These are phyloP conservation scores for Malus sylvestris DNA, from an alignment of 306 rosid genomes.

Conservation along the genomic window DNA sequence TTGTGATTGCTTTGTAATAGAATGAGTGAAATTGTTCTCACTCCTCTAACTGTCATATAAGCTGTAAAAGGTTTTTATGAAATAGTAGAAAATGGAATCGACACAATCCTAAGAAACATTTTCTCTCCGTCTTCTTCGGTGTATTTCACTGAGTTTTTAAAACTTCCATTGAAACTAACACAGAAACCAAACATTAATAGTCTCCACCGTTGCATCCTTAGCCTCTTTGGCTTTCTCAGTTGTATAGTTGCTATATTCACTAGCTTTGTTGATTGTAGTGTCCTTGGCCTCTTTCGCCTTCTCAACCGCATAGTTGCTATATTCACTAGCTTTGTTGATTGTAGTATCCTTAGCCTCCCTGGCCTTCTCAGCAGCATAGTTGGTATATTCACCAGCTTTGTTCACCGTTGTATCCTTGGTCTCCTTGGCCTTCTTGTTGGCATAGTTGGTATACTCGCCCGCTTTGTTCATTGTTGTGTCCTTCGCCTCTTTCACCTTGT, in stretches of 20 bases:
- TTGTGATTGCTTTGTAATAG: no score
- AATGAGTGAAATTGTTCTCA: no score
- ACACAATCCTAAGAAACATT: no score
- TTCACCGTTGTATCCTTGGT: slow-evolving; percentile 7
- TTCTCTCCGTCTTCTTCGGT: no score
- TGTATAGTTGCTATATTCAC: slow-evolving; percentile 24
- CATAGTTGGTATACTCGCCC: neutral
- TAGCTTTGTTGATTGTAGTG: neutral
- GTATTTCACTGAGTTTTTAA: no score
- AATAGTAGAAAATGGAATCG: no score
- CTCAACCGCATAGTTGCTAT: slow-evolving; percentile 33
- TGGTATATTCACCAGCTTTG: slow-evolving; percentile 11
- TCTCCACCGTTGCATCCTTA: slow-evolving; percentile 11
- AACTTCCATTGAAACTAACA: no score
- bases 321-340: slow-evolving; percentile 1
- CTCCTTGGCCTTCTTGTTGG: slow-evolving; percentile 34
- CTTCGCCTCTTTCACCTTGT: slow-evolving; percentile 23
- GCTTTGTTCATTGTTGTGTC: neutral
- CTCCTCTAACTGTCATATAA: no score
- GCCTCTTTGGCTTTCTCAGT: slow-evolving; percentile 38
- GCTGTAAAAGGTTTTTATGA: no score
- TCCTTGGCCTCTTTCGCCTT: slow-evolving; percentile 30
- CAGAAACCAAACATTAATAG: no score
- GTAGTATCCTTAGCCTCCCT: slow-evolving; percentile 20
- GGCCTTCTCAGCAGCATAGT: slow-evolving; percentile 39